Conservation (phyloP, 768 basidiomycete species). For the Kwoniella sp. region DNA sequence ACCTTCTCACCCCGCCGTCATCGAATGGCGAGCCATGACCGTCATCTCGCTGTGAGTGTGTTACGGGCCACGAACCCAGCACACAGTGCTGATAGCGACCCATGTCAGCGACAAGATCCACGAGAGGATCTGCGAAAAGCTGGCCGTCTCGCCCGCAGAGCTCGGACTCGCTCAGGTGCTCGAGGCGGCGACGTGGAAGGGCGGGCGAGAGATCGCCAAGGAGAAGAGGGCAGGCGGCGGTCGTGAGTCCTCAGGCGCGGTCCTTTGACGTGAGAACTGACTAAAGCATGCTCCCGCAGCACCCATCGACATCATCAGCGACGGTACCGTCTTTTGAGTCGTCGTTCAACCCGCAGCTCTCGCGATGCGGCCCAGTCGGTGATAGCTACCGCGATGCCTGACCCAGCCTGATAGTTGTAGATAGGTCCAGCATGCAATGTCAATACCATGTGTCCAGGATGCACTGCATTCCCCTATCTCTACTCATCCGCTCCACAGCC, state of each 20-base stretch:
- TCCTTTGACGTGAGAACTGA: not conserved
- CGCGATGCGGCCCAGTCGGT: too few relatives aligned
- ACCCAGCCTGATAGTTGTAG: too few relatives aligned
- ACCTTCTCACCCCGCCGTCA: constrained; percentile 72
- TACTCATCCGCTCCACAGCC: too few relatives aligned
- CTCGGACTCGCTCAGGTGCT: constrained; percentile 81
- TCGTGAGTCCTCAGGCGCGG: constrained; percentile 44
- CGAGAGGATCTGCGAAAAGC: constrained; percentile 60
- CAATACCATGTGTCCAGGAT: too few relatives aligned
- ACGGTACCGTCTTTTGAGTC: constrained; percentile 18
- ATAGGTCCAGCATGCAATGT: too few relatives aligned
- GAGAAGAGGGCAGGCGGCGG: constrained; percentile 67
- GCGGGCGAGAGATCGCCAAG: constrained; percentile 86
- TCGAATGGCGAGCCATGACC: constrained; percentile 96
- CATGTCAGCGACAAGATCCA: constrained; percentile 70
- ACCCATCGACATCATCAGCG: constrained; percentile 17
- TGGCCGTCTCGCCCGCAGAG: constrained; percentile 56
- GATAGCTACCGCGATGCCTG: too few relatives aligned
- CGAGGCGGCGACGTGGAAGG: constrained; percentile 95
- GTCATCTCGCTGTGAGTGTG: constrained; percentile 76
- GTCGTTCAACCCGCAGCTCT: too few relatives aligned
- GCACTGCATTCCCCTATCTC: too few relatives aligned
- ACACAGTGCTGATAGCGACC: not conserved
- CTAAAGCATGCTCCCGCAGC: constrained; percentile 3
- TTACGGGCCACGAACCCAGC: not conserved